A percentile compares a stretch with the other conserved stretches of the same genome.
phyloP scores from a whole-genome alignment of 73 alveolate species.

The Tetrahymena thermophila region DNA sequence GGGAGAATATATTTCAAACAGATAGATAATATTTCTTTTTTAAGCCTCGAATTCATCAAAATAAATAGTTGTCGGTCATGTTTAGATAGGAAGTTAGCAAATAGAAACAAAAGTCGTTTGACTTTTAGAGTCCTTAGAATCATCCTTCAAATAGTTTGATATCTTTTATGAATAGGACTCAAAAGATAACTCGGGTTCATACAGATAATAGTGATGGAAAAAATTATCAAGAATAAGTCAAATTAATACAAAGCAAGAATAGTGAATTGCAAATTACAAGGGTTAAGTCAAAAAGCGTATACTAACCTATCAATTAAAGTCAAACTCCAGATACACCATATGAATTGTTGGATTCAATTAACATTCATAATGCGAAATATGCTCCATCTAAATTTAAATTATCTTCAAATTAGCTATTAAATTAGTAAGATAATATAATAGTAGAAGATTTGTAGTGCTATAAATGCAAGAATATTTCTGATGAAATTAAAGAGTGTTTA shows the following conservation, averaged over 20 bases:
- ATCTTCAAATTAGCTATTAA: background rate
- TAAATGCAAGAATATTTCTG: background rate
- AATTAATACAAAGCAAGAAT: background rate
- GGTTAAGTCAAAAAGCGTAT: background rate
- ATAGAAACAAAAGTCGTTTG: background rate
- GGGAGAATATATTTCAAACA: background rate
- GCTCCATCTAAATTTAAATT: background rate
- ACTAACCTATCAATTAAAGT: background rate
- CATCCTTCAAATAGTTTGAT: background rate
- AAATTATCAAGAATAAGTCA: background rate
- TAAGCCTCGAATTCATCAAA: background rate
- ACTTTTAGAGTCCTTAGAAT: background rate
- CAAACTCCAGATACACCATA: background rate
- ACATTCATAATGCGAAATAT: background rate
- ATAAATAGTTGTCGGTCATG: background rate
- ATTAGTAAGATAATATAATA: background rate
- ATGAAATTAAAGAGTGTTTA: background rate
- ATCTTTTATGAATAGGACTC: background rate
- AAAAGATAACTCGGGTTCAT: background rate
- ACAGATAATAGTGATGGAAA: background rate
- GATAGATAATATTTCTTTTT: background rate
- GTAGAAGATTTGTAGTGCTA: background rate
- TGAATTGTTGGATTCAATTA: background rate
- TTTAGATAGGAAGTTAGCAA: background rate
- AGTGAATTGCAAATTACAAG: background rate